Percentiles rank a stretch among this genome's conserved stretches.
These are phyloP conservation scores for Gleditsia sinensis DNA, from an alignment of 306 rosid genomes.

Conservation along the genomic window DNA sequence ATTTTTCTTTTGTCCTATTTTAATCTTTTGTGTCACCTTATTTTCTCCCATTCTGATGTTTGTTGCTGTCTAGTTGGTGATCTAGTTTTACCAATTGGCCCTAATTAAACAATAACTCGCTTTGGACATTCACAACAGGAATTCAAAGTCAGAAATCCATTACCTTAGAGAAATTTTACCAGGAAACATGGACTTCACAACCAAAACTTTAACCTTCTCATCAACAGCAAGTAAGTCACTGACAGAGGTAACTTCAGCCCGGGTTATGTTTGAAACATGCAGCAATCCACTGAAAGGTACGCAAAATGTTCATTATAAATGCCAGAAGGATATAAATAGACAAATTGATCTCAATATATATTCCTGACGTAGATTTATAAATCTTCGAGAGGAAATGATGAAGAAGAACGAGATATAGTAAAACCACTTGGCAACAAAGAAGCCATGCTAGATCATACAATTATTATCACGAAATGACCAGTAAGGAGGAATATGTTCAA, in stretches of 20 bases:
- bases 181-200: conserved; percentile 82
- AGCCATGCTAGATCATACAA: background rate
- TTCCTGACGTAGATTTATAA: conserved; percentile 3
- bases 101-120: conserved; percentile 12
- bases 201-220: conserved; percentile 84
- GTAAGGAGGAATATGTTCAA: background rate
- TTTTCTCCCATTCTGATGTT: background rate
- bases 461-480: background rate
- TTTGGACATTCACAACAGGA: conserved; percentile 16
- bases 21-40: background rate
- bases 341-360: background rate
- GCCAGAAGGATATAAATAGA: conserved; percentile 10
- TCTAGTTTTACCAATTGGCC: background rate
- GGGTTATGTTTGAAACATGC: conserved; percentile 85
- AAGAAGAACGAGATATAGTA: background rate
- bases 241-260: conserved; percentile 65
- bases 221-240: conserved; percentile 70
- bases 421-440: conserved; percentile 8
- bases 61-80: background rate
- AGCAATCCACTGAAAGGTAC: conserved; percentile 80
- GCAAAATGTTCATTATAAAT: conserved; percentile 23
- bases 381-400: conserved; percentile 14
- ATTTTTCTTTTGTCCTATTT: no score
- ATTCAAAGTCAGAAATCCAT: conserved; percentile 25
- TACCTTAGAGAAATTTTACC: conserved; percentile 91